Base-by-base conservation (phyloP, 2,329 filamentous ascomycete genomes). In the Beauveria scarabaeidicola region DNA sequence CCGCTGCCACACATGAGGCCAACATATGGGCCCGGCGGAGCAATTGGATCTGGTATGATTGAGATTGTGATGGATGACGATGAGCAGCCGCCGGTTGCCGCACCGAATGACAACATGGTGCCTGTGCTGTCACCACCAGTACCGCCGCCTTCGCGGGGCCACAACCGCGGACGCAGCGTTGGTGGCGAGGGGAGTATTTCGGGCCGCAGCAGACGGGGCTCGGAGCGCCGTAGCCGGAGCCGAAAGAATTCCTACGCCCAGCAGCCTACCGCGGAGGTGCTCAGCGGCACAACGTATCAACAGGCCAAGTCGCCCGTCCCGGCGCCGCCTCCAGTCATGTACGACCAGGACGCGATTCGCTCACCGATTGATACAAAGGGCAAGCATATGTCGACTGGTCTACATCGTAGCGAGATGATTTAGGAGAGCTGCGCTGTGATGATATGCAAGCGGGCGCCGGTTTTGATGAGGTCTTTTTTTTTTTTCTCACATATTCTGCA, bases 61-160 rank as follows among this genome's bases (percentile, higher is more conserved):
- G 84, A 87, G 68, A 84, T 87, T 62, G 82, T 87, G 53, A 84
- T 85, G 79, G 83, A 87, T 63, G 81, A 84, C 2, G 81, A 84
- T 6, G 77, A 81, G 19, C 65, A 68, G 4, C 65, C 68, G 21
- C 64, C 66, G 13, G 63, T 68, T 13, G 73, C 72, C 9, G 69
- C 71, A 1, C 74, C 73, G 1, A 73, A 75, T 52, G 78, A 80
- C 61, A 68, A 70, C 44, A 73, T 70, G 44, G 75, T 80, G 1
- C 76, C 78, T 7, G 73, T 78, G 62, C 70, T 80, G 44, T 68
- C 77, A 15, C 70, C 77, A 1, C 79, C 77, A 1, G 74, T 73
- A 1, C 78, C 76, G 5, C 77, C 75, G 15, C 27, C 40, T 4
- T 70, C 67, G 21, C 73, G 70, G 61, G 74, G 77, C 21, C 83